Base-by-base conservation (phyloP, 176 grass and related monocot species). In the Avena atlantica region DNA sequence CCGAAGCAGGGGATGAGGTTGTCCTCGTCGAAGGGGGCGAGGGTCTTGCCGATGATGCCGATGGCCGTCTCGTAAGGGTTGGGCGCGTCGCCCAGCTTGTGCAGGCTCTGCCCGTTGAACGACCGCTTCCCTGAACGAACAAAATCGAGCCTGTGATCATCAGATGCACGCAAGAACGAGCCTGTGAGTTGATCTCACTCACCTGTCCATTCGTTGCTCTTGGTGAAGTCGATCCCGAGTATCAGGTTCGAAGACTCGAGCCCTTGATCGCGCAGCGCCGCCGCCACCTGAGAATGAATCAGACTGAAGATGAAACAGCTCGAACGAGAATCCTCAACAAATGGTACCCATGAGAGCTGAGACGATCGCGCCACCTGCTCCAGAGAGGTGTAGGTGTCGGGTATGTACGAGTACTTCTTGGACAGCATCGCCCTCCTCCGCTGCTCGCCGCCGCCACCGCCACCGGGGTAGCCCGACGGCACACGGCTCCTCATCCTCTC, bases 131-230 rank as follows among this genome's bases (percentile, higher is more conserved):
- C 96, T 97, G 86, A 48, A 83, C 48, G 8, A 6, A 60, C 13
- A 2, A 9, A 12, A 40, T 16, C 19, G 27, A 67, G 64, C 0
- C 11, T 16, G 2, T 13, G 19, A 47, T 72, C 69, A 72, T 72
- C 69, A 72, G 20, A 83, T 36, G 13, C 14, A 48, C 52, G 40
- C 59, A 70, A 86, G 36, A 74, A 87, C 14, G 63, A 37, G 65
- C 57, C 27, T 2, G 1, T 42, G 7, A 6, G 6, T 4, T 5
- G 20, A 47, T 47, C 36, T 61, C 7, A 21, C 16, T 21, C 17
- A 89, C 95, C 95, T 77, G 96, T 95, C 96, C 96, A 98, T 81
- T 98, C 96, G 34, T 98, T 98, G 90, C 96, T 98, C 90, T 98
- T 98, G 84, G 96, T 98, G 87, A 98, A 98, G 70, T 98, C 96